phyloP scores from a whole-genome alignment of 768 basidiomycete species.

The Kwoniella botswanensis region DNA sequence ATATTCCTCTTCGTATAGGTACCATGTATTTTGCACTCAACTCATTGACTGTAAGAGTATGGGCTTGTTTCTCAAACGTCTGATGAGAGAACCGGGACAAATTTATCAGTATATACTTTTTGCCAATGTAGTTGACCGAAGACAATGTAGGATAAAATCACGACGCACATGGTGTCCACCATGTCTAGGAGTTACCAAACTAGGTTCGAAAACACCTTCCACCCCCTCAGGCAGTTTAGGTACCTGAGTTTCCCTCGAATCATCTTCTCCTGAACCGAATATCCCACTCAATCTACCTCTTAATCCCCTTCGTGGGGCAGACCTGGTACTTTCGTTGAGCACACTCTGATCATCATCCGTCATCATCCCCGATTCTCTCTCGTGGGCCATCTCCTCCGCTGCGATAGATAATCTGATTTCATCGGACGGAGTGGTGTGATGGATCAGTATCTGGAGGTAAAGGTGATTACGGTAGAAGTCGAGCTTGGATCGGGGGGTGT shows the following conservation, averaged over 20 bases:
- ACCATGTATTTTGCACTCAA: slow-evolving; percentile 57
- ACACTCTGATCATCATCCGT: slow-evolving; percentile 11
- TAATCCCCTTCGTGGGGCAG: background rate
- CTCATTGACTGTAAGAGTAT: slow-evolving; percentile 54
- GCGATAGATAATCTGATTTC: slow-evolving; percentile 19
- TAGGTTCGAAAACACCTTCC: slow-evolving; percentile 56
- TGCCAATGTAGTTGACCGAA: background rate
- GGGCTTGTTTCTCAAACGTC: slow-evolving; percentile 45
- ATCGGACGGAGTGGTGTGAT: slow-evolving; percentile 50
- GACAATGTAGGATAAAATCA: too few species aligned
- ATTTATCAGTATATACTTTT: background rate
- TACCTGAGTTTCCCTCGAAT: slow-evolving; percentile 8
- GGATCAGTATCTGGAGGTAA: slow-evolving; percentile 54
- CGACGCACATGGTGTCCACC: slow-evolving; percentile 20
- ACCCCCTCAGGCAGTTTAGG: slow-evolving; percentile 54
- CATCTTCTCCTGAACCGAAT: slow-evolving; percentile 9
- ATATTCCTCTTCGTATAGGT: slow-evolving; percentile 51
- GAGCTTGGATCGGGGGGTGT: slow-evolving; percentile 56
- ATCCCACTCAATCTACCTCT: background rate
- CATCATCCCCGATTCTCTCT: background rate
- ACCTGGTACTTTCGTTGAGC: slow-evolving; percentile 2
- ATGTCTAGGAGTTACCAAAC: slow-evolving; percentile 25
- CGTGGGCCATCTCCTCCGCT: slow-evolving; percentile 31
- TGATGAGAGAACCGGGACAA: slow-evolving; percentile 17
- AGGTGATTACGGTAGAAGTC: slow-evolving; percentile 58